Base-by-base conservation (phyloP, 2,329 filamentous ascomycete species). In the Claviceps humidiphila region DNA sequence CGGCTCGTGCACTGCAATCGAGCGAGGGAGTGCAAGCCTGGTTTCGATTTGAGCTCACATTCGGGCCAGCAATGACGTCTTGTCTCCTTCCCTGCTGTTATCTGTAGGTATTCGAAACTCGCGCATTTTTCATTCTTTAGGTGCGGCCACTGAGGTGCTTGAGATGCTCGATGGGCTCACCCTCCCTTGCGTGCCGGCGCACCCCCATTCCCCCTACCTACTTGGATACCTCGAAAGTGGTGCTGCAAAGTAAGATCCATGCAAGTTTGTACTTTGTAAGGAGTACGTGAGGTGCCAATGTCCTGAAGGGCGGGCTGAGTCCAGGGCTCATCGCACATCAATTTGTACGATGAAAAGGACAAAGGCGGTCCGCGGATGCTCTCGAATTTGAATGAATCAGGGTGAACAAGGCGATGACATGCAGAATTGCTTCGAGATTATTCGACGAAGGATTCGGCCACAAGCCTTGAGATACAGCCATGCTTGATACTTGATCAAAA, bases 181-280 rank as follows among this genome's bases (percentile, higher is more conserved):
- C 41, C 51, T 54, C 52, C 52, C 52, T 54, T 51, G 52, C 52
- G 30, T 54, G 9, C 20, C 9, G 30, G 30, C 30, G 30, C 30
- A 34, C 30, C 30, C 30, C 30, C 30, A 34, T 34, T 34, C 30
- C 9, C 30, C 30, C 30, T 34, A 34, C 30, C 3, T 34, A 34
- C 30, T 34, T 34, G 9, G 3, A 34, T n/a, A 17, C 34, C 16
- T 38, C 34, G 17, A 17, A 34, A 34, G 24, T 13, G 13, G 20
- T 26, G 20, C n/a, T 44, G 20, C 20, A 7, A 34, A 11, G 9
- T 11, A 34, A 11, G 9, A 34, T 34, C 30, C 30, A 34, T 11
- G 30, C 30, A 34, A 34, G 9, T 34, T 34, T 9, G 9, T 34
- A 34, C 30, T 11, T 1, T 11, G 26, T 9, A 11, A 8, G 26